A percentile compares a stretch with the other conserved stretches of the same genome.
phyloP scores from a whole-genome alignment of 148 eudicot species.

The Beta vulgaris region DNA sequence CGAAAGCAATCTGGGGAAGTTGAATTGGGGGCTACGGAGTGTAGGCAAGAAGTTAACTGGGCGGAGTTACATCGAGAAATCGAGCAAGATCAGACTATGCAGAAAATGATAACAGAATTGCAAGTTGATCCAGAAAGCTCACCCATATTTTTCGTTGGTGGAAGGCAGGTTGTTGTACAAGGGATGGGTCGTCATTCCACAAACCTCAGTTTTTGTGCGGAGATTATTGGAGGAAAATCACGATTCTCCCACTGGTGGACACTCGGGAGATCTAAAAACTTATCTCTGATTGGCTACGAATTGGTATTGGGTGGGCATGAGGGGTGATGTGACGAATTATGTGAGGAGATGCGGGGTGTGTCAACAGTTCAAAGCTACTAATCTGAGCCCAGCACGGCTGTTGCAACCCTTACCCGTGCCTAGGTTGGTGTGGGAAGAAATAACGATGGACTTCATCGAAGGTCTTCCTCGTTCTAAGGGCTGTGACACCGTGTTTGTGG shows the following conservation, averaged over 20 bases:
- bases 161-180: not conserved
- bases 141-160: not conserved
- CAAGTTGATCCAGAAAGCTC: too few relatives aligned
- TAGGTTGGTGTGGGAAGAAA: not conserved
- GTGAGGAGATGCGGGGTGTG: not conserved
- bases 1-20: not conserved
- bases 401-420: not conserved
- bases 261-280: not conserved
- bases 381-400: too few relatives aligned
- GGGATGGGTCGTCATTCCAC: not conserved
- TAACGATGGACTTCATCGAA: not conserved
- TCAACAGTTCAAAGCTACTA: too few relatives aligned
- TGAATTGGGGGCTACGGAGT: not conserved
- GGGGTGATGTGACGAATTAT: not conserved
- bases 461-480: not conserved
- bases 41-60: not conserved
- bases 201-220: not conserved
- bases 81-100: too few relatives aligned
- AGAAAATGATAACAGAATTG: too few relatives aligned
- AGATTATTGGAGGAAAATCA: not conserved
- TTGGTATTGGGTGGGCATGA: not conserved
- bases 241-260: not conserved
- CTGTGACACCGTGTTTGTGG: not conserved
- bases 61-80: not conserved
- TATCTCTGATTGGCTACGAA: not conserved